Evolutionary conservation across 1,284 basidiomycete genomes (phyloP), one percentile per base, ranked within the genome.

Genomic region (Retiboletus flavoniger): DNA sequence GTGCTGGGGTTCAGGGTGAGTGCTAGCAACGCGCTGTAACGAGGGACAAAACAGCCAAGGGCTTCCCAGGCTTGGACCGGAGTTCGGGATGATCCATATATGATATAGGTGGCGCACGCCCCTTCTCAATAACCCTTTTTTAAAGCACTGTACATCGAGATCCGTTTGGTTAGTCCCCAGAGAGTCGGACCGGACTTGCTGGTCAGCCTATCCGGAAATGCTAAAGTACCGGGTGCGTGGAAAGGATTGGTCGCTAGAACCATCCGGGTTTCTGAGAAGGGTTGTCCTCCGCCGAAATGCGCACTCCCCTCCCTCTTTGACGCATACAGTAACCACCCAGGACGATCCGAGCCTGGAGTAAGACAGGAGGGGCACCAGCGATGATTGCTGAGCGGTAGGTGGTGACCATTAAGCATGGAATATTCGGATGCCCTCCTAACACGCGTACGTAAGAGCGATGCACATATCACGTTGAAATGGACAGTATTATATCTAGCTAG

Each of bases 261-360:
- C 32, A 35, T 34, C 52, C 52, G 31, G 10, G 31, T 35, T 26
- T 32, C 31, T 54, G 13, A 49, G 45, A 57, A 38, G 39, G 31
- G 26, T 21, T 19, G 26, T 26, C 35, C n/a, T 28, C 32, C 26
- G 31, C 58, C 35, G 21, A 24, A 7, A 26, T 26, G 10, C 5
- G 8, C 19, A 11, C 14, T 6, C 4, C 11, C 5, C 8, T 16
- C 47, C 7, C 19, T 29, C 7, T 21, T 19, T 21, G 34, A 21
- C 7, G 32, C 14, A 11, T 28, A 32, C 46, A 16, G 31, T 8
- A 52, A 31, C 19, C 16, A 43, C 13, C 24, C 26, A 10, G 26
- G 9, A 28, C 31, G 11, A 3, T 11, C 31, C 31, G 1, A 10
- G 4, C 7, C 11, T 10, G 31, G 8, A 32, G 31, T 10, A 32